Evolutionary conservation across 78 protist genomes (phyloP).

Genomic region (Dictyostelium firmibasis): DNA sequence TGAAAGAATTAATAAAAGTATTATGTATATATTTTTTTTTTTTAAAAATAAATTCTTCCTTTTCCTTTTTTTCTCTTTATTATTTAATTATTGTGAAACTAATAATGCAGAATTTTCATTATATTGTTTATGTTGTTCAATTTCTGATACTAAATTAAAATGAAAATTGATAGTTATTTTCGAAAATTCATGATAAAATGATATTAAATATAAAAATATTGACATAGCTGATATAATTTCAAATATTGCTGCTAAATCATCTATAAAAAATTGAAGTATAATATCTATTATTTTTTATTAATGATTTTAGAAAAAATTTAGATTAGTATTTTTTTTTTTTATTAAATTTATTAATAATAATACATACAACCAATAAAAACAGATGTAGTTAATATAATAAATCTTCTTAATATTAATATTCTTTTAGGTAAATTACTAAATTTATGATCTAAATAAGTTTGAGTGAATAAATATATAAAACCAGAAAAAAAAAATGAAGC

Average conservation of each 20-base stretch:
- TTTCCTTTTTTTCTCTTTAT: no score
- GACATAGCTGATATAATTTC: not conserved
- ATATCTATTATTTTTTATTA: not conserved
- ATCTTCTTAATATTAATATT: not conserved
- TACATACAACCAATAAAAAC: not conserved
- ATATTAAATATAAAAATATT: not conserved
- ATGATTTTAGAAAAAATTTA: no score
- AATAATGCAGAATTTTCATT: not conserved
- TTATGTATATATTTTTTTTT: no score
- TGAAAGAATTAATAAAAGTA: no score
- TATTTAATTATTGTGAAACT: not conserved
- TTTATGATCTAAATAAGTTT: not conserved
- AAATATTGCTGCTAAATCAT: not conserved
- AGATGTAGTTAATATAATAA: not conserved
- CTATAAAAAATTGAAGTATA: not conserved
- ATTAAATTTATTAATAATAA: not conserved
- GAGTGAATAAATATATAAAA: not conserved
- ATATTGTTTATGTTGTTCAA: not conserved
- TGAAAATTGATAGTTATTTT: not conserved
- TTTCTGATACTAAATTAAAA: not conserved
- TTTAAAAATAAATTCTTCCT: no score
- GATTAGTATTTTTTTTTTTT: not conserved
- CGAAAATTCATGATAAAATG: not conserved
- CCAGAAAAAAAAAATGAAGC: not conserved
- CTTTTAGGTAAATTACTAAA: not conserved